Base-by-base conservation (phyloP, 2,329 filamentous ascomycete species). In the Talaromyces sp. region DNA sequence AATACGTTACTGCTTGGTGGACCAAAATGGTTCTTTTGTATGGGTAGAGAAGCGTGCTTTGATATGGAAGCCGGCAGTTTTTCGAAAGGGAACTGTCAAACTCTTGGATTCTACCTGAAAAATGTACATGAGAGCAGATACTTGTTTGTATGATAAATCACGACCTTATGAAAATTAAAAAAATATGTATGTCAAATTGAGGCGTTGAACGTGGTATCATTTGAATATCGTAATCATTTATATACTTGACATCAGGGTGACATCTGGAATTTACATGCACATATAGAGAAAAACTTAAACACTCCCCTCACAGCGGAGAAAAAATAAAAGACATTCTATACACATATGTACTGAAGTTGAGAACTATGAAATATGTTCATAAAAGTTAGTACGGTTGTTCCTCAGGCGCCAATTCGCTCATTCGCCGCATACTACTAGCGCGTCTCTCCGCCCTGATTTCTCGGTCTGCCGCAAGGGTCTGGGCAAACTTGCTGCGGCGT, bases 401-500 rank as follows among this genome's bases (percentile, higher is more conserved):
- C 41, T 56, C 24, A 9, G 10, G 7, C 14, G 21, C 13, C 0
- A 60, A 52, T 6, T 31, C 27, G 58, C 52, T 60, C 21, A 52
- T 46, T 56, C 61, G 29, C 27, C 11, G 27, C 8, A 41, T 65
- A 19, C 67, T 65, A 19, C 67, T 68, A 24, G 65, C 63, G 31
- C 67, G 60, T 21, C 49, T 66, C 21, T 55, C 59, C 14, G 50
- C 14, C 24, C 27, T 43, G 9, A 58, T 8, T 66, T 55, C 62
- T 56, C 69, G 61, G 52, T 72, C 70, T 1, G 68, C 68, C n/a
- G 64, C 68, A 8, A 71, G 61, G 4, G 64, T 68, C 68, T 81
- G 76, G 4, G 83, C 83, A 67, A 86, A 85, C 38, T 79, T 77
- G 32, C 80, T 82, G 46, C 75, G 77, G 31, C 70, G 77, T 3